Evolutionary conservation across 352 stramenopile species (phyloP).

Genomic region (Hyaloperonospora arabidopsidis): DNA sequence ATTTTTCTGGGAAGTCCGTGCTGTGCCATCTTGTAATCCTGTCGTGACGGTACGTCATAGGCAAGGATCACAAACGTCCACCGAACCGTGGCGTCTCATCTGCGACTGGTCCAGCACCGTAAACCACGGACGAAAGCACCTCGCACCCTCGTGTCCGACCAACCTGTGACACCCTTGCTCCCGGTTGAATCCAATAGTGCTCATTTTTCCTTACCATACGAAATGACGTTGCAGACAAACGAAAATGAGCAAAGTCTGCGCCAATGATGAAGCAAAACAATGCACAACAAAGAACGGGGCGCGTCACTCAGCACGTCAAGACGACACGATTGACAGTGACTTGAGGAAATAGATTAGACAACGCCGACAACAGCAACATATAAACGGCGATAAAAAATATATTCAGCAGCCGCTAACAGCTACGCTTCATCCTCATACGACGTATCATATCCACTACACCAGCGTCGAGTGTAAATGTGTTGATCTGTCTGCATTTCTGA

Average conservation of each 20-base stretch:
- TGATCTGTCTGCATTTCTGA: conserved; percentile 49
- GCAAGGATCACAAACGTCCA: conserved; percentile 94
- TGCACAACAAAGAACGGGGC: conserved; percentile 27
- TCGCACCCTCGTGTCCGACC: conserved; percentile 95
- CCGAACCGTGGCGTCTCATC: conserved; percentile 96
- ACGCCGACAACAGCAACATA: not conserved
- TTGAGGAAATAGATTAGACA: not conserved
- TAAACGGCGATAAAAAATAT: conserved; percentile 24
- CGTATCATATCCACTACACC: conserved; percentile 83
- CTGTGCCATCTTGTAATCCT: conserved; percentile 96
- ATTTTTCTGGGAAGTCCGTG: conserved; percentile 92
- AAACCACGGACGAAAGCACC: conserved; percentile 91
- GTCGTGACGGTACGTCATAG: conserved; percentile 90
- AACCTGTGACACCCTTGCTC: conserved; percentile 85
- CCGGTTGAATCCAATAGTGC: conserved; percentile 82
- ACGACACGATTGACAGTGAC: not conserved
- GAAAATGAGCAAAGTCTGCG: conserved; percentile 51
- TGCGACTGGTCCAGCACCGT: conserved; percentile 91
- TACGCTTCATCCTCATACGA: conserved; percentile 55
- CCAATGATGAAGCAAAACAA: conserved; percentile 91
- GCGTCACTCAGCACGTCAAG: not conserved
- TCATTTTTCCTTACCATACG: conserved; percentile 88
- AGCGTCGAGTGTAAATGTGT: conserved; percentile 64
- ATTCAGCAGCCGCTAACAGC: conserved; percentile 89
- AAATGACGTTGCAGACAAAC: conserved; percentile 80